A percentile compares a stretch with the other conserved stretches of the same genome.
Conservation (phyloP, 2,329 filamentous ascomycete genomes). For the Epichloe glyceriae region DNA sequence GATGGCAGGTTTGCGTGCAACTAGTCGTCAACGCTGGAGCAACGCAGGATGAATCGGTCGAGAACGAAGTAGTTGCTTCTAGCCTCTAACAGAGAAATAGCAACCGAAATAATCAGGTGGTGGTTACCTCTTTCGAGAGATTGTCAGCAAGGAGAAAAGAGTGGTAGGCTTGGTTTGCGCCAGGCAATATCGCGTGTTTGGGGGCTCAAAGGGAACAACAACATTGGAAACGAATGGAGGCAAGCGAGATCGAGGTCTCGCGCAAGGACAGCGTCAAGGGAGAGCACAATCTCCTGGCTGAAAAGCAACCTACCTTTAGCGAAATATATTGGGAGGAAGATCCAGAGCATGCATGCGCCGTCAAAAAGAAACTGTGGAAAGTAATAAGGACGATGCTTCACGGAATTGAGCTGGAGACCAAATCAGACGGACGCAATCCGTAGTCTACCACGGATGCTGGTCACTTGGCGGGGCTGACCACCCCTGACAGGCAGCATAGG, state of each 20-base stretch:
- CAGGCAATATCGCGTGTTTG: neutral
- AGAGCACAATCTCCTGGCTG: neutral
- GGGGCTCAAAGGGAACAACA: neutral
- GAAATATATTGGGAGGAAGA: too few relatives aligned
- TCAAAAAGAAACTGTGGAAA: neutral
- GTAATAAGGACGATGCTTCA: neutral
- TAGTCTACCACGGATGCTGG: neutral
- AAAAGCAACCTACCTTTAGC: neutral
- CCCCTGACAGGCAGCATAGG: neutral
- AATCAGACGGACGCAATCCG: neutral
- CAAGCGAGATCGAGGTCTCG: neutral
- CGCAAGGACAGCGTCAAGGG: neutral
- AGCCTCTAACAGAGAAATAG: neutral
- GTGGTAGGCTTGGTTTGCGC: neutral
- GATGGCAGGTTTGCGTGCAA: neutral
- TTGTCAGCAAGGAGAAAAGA: neutral
- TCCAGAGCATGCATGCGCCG: neutral
- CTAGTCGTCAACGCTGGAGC: neutral
- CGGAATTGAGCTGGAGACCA: neutral
- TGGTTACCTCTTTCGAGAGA: neutral
- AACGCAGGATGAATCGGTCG: neutral
- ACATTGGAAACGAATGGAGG: neutral
- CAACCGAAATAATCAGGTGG: neutral
- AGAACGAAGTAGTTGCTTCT: slow-evolving; percentile 1
- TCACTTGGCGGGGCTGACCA: neutral